Evolutionary conservation across 495 filamentous ascomycete genomes (phyloP).

Genomic region (Podospora didyma): DNA sequence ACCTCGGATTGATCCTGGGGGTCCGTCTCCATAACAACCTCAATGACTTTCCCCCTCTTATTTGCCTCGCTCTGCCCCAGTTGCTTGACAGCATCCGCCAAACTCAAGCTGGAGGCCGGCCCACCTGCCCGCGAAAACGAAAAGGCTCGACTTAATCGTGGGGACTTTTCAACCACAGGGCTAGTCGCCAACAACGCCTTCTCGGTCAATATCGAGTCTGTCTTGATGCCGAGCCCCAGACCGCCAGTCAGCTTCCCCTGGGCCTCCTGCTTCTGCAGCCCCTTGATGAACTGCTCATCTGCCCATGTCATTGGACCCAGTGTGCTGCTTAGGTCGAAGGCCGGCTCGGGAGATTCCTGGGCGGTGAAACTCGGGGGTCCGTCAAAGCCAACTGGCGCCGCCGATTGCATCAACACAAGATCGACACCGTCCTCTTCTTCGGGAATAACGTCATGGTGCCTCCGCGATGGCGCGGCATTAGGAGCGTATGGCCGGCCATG

Average conservation of each 20-base stretch:
- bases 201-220: conserved; percentile 34
- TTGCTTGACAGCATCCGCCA: conserved; percentile 35
- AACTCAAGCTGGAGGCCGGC: conserved; percentile 21
- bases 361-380: conserved; percentile 9
- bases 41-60: conserved; percentile 46
- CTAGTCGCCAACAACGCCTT: conserved; percentile 37
- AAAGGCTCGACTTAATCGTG: conserved; percentile 30
- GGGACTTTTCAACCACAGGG: conserved; percentile 26
- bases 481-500: conserved; percentile 15
- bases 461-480: conserved; percentile 5
- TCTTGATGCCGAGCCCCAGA: conserved; percentile 40
- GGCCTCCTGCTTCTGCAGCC: conserved; percentile 41
- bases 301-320: conserved; percentile 33
- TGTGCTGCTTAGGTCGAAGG: conserved; percentile 36
- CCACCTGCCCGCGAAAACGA: conserved; percentile 19
- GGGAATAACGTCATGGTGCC: conserved; percentile 35
- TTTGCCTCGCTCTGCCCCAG: conserved; percentile 49
- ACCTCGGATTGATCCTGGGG: conserved; percentile 22
- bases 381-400: conserved; percentile 26
- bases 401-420: conserved; percentile 34
- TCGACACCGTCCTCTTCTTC: conserved; percentile 43
- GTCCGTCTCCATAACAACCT: conserved; percentile 45
- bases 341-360: conserved; percentile 16
- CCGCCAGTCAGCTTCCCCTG: conserved; percentile 47
- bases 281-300: conserved; percentile 34